A percentile compares a stretch with the other conserved stretches of the same genome.
These are phyloP conservation scores for Tylopilus subfusipes DNA, from an alignment of 768 basidiomycete genomes.

Conservation along the genomic window DNA sequence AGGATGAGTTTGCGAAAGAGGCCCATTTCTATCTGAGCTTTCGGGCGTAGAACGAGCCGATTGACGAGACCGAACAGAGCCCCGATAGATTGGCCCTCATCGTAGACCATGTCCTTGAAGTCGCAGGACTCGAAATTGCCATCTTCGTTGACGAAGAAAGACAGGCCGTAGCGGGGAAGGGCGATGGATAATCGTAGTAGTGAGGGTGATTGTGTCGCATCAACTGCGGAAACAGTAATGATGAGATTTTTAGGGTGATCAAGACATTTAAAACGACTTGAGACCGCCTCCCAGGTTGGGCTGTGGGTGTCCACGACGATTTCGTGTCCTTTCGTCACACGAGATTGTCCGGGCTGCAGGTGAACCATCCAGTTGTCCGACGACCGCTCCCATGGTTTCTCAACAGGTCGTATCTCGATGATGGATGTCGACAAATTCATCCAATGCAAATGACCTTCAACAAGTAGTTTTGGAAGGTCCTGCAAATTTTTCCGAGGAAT, in stretches of 20 bases:
- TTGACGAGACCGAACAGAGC: background rate
- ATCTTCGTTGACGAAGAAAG: background rate
- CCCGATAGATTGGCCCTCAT: background rate
- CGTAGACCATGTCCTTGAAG: conserved; percentile 1
- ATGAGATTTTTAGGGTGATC: background rate
- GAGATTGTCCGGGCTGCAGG: background rate
- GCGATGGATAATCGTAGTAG: background rate
- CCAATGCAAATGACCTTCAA: background rate
- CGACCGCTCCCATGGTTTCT: too few species aligned
- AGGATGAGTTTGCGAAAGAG: background rate
- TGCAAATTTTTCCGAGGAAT: background rate
- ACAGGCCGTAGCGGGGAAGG: too few species aligned
- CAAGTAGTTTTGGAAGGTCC: background rate
- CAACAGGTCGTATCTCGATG: background rate
- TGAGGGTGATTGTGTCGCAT: background rate
- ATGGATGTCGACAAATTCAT: background rate
- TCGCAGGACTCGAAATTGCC: background rate
- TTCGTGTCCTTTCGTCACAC: background rate
- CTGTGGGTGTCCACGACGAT: background rate
- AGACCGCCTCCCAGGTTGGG: too few species aligned
- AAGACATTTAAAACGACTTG: background rate
- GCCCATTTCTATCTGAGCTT: background rate
- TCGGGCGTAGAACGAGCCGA: too few species aligned
- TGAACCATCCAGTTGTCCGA: too few species aligned
- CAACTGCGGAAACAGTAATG: background rate